Evolutionary conservation across 2,329 filamentous ascomycete genomes (phyloP).

Genomic region (Blastomyces percursus): DNA sequence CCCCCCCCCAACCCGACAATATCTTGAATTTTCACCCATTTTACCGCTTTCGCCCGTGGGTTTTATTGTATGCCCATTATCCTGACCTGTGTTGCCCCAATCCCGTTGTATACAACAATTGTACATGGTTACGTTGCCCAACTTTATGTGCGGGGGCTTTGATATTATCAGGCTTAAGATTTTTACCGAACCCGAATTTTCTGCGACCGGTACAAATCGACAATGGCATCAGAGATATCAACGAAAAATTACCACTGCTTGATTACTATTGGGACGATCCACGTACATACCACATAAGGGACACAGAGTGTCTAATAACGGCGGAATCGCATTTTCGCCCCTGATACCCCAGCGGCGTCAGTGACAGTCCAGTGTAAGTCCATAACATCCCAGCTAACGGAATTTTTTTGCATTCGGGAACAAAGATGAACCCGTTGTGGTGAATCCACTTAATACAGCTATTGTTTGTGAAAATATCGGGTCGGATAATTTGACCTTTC

Average conservation of each 20-base stretch:
- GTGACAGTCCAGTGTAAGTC: background rate
- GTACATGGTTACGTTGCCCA: background rate
- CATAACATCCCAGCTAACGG: background rate
- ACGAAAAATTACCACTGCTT: too few species aligned
- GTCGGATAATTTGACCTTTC: background rate
- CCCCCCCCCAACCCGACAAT: too few species aligned
- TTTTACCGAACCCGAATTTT: background rate
- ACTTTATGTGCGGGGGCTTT: background rate
- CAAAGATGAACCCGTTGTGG: background rate
- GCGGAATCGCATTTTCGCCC: background rate
- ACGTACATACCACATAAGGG: background rate
- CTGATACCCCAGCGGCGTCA: background rate
- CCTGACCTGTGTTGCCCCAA: background rate
- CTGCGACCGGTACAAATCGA: background rate
- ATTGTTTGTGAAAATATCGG: background rate
- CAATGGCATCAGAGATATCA: too few species aligned
- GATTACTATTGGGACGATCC: background rate
- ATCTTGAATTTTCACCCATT: background rate
- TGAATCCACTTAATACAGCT: background rate
- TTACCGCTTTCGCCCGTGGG: background rate
- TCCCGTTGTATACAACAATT: background rate
- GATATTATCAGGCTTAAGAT: background rate
- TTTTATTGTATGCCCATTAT: background rate
- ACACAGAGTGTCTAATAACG: background rate
- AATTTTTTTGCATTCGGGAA: background rate